Conservation (phyloP, 2,329 filamentous ascomycete genomes). For the Cladosporium sphaerospermum region DNA sequence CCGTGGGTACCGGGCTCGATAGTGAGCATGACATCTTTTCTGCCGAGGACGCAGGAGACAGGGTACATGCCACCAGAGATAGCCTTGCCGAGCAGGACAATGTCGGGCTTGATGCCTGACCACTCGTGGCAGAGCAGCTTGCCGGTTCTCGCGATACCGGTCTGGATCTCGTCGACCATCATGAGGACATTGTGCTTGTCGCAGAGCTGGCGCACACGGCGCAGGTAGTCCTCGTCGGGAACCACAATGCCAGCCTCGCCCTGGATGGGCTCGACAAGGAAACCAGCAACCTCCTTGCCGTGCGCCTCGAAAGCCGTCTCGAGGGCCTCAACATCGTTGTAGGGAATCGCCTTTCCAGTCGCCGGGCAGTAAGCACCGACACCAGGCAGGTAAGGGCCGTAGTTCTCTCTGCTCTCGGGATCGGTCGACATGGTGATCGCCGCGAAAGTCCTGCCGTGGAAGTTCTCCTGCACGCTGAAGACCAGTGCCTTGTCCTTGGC, state of each 20-base stretch:
- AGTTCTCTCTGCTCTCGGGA: slow-evolving; percentile 92
- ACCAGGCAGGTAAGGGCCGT: slow-evolving; percentile 88
- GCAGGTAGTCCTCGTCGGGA: slow-evolving; percentile 81
- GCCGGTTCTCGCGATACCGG: slow-evolving; percentile 90
- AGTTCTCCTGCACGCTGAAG: slow-evolving; percentile 83
- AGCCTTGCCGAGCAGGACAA: slow-evolving; percentile 92
- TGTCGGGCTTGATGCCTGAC: slow-evolving; percentile 89
- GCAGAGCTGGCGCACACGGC: slow-evolving; percentile 74
- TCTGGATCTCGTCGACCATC: slow-evolving; percentile 98
- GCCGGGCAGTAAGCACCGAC: slow-evolving; percentile 71
- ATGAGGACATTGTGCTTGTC: slow-evolving; percentile 92
- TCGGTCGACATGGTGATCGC: slow-evolving; percentile 94
- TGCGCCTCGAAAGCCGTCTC: slow-evolving; percentile 72
- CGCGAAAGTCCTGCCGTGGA: slow-evolving; percentile 94
- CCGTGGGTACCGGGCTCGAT: slow-evolving; percentile 95
- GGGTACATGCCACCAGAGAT: slow-evolving; percentile 99
- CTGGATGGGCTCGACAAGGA: slow-evolving; percentile 94
- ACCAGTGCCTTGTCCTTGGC: slow-evolving; percentile 76
- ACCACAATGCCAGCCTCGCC: slow-evolving; percentile 96
- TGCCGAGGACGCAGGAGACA: slow-evolving; percentile 85
- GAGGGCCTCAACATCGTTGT: slow-evolving; percentile 77
- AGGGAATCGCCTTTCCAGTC: slow-evolving; percentile 72
- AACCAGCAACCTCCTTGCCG: slow-evolving; percentile 79
- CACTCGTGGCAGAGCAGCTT: slow-evolving; percentile 92
- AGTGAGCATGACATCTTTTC: slow-evolving; percentile 89